A percentile compares a stretch with the other conserved stretches of the same genome.
phyloP scores from a whole-genome alignment of 1,284 basidiomycete species.

The Athelia sp. region DNA sequence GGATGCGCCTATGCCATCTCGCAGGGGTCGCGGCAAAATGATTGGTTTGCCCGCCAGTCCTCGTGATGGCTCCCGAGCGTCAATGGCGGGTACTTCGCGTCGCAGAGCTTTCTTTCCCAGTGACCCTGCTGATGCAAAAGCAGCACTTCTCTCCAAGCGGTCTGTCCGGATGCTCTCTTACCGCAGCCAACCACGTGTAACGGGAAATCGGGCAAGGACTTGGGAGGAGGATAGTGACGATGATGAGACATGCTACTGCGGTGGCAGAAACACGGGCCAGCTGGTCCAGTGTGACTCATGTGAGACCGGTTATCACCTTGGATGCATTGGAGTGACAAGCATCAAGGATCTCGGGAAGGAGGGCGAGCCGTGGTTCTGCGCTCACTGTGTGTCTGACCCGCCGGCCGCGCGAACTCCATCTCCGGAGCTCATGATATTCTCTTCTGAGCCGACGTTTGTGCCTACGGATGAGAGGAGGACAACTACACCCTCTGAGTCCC shows the following conservation, averaged over 20 bases:
- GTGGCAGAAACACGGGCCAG: conserved; percentile 58
- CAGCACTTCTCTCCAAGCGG: conserved; percentile 63
- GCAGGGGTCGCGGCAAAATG: conserved; percentile 53
- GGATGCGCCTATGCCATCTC: conserved; percentile 26
- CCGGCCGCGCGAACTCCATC: conserved; percentile 30
- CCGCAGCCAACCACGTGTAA: conserved; percentile 34
- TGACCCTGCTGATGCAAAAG: conserved; percentile 69
- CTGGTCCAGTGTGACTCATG: conserved; percentile 76
- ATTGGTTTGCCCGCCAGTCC: conserved; percentile 33
- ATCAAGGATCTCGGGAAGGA: conserved; percentile 62
- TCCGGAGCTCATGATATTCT: conserved; percentile 20
- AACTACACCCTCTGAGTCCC: conserved; percentile 35
- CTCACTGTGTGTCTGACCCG: conserved; percentile 34
- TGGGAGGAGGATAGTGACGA: conserved; percentile 37
- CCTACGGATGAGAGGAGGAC: conserved; percentile 43
- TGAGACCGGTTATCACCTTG: conserved; percentile 70
- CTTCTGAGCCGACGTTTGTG: conserved; percentile 57
- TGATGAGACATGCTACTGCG: conserved; percentile 60
- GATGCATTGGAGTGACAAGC: conserved; percentile 64
- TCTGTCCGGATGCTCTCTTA: conserved; percentile 56
- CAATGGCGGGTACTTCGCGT: conserved; percentile 4
- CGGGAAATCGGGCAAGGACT: conserved; percentile 20
- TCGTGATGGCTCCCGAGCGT: not conserved
- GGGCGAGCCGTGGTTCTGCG: conserved; percentile 74
- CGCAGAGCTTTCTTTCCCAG: conserved; percentile 40